Evolutionary conservation across 2,329 filamentous ascomycete genomes (phyloP), one percentile per base, ranked within the genome.

Genomic region (Fusarium pininemorale): DNA sequence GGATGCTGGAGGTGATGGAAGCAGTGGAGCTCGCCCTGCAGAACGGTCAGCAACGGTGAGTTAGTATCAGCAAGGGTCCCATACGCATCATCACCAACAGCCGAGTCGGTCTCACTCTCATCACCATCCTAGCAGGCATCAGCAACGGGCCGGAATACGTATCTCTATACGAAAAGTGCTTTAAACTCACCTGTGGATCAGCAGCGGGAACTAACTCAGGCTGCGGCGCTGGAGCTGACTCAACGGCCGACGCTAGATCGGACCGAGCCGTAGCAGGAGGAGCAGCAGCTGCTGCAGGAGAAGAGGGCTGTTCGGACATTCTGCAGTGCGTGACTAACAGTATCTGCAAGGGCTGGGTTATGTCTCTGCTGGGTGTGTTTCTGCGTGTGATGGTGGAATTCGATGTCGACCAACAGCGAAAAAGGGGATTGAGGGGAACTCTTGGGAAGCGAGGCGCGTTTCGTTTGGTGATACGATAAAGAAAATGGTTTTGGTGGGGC

Each of bases 21-120:
- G 75, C 75, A 22, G 75, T 77, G 22, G 75, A 77, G 61, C 75
- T 78, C 13, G 56, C 74, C 14, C 75, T 78, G 24, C 7, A 14
- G 20, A 11, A 7, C 3, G 14, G 24, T 74, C 45, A 74, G 72
- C 47, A 41, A 24, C 42, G 28, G 20, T 35, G 38, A 37, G 12
- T 24, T 48, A 37, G 30, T 24, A 58, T 45, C 14, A 24, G 32
- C 9, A 47, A 39, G 51, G 24, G 16, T 20, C 13, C 22, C 55
- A 53, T 64, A 74, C 72, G 63, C 72, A 59, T 74, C 72, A 20
- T 51, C 50, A 39, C 68, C 72, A n/a, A 74, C 68, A 35, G 68
- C 63, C 24, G 72, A 74, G 32, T 74, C 71, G 15, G 30, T 28
- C 22, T 75, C 72, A 6, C 56, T 59, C 28, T 74, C 71, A 6